Base-by-base conservation (phyloP, 2,329 filamentous ascomycete genomes). In the Diplocarpon mali region DNA sequence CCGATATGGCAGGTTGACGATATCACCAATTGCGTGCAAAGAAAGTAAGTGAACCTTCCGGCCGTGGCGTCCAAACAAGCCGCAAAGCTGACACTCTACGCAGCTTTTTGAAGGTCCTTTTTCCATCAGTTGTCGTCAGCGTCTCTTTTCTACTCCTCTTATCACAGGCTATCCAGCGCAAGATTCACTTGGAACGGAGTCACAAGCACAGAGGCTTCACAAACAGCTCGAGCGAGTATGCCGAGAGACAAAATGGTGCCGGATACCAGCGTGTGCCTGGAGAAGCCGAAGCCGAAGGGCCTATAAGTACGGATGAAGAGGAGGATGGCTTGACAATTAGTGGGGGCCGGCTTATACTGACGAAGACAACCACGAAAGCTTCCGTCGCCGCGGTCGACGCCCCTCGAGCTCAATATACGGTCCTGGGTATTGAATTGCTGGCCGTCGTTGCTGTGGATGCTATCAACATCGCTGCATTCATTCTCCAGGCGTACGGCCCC, bases 31-130 rank as follows among this genome's bases (percentile, higher is more conserved):
- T 82, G 78, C 62, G 80, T 82, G 60, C 73, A 73, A 56, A 68
- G 71, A 66, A 78, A 86, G 83, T 86, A 66, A 62, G 81, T 71
- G 14, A 20, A 29, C 14, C n/a, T 30, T 27, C n/a, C 13, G 13
- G n/a, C 13, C 34, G 3, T 17, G 13, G 16, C 14, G 4, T 40
- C 5, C 24, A 17, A 17, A 13, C 14, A 28, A 38, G 35, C 34
- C 6, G 10, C 12, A 48, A 31, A 36, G 42, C 54, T 60, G 30
- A 58, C 47, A 44, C 38, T 48, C 35, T 43, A 47, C 12, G 52
- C 62, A 90, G 85, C 64, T 89, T 85, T 63, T 75, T 94, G 43
- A 81, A 85, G 64, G 78, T 85, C 49, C 69, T 94, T 38, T 72
- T 96, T 44, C 92, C 92, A 44, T 69, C 92, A 49, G 67, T 80